Conservation (phyloP, 371 early-diverging fungal species). For the Lichtheimia ramosa region DNA sequence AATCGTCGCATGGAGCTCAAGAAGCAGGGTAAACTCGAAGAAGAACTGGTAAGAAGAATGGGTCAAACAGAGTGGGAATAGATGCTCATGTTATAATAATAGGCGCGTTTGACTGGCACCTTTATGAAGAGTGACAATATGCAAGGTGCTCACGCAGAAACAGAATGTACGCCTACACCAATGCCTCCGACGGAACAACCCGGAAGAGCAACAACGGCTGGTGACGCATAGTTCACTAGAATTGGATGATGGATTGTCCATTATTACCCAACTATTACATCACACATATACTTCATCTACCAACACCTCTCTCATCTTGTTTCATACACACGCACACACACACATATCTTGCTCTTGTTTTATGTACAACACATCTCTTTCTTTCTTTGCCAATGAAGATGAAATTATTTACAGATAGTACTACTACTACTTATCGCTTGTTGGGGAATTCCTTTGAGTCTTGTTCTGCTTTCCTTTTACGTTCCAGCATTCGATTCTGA, state of each 20-base stretch:
- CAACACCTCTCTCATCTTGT: background rate
- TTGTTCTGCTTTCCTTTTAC: background rate
- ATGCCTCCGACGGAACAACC: constrained; percentile 32
- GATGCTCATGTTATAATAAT: background rate
- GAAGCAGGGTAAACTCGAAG: constrained; percentile 48
- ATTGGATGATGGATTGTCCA: background rate
- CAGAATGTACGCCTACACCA: constrained; percentile 44
- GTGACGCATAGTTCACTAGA: background rate
- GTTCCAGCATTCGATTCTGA: background rate
- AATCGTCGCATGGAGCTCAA: constrained; percentile 48
- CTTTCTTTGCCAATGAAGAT: background rate
- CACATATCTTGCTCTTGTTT: background rate
- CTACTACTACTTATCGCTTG: background rate
- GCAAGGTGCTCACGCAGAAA: constrained; percentile 31
- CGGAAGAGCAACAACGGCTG: constrained; percentile 10
- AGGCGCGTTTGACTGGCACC: constrained; percentile 31
- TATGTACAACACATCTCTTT: background rate
- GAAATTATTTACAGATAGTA: background rate
- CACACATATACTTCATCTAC: background rate
- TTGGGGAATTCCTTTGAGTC: background rate
- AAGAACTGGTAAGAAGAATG: constrained; percentile 39
- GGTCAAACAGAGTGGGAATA: background rate
- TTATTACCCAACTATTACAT: background rate
- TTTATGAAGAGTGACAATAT: constrained; percentile 11
- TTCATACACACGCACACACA: background rate